A percentile compares a stretch with the other conserved stretches of the same genome.
These are phyloP conservation scores for Leucoagaricus sp. DNA, from an alignment of 1,284 basidiomycete species.

Conservation along the genomic window DNA sequence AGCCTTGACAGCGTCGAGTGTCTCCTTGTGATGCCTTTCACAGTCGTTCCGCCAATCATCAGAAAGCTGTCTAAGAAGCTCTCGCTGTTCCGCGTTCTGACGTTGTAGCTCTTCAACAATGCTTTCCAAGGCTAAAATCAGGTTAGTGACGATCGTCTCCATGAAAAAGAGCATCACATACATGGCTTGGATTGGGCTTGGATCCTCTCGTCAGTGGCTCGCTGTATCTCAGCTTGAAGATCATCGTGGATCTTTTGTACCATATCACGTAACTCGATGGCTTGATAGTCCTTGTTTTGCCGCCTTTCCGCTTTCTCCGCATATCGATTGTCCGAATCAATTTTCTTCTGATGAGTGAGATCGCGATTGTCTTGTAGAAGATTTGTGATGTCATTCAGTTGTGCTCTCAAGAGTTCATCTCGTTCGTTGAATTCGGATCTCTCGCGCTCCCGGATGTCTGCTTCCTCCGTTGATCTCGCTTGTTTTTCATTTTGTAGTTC, in stretches of 20 bases:
- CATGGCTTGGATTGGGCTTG: slow-evolving; percentile 51
- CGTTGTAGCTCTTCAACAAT: slow-evolving; percentile 52
- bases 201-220: slow-evolving; percentile 49
- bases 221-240: slow-evolving; percentile 48
- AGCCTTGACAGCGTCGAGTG: slow-evolving; percentile 58
- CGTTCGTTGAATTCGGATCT: slow-evolving; percentile 55
- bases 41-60: slow-evolving; percentile 66
- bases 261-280: slow-evolving; percentile 56
- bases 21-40: slow-evolving; percentile 60
- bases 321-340: slow-evolving; percentile 57
- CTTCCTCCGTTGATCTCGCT: slow-evolving; percentile 55
- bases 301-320: slow-evolving; percentile 56
- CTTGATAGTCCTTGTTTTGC: slow-evolving; percentile 53
- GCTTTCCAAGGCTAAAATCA: slow-evolving; percentile 46
- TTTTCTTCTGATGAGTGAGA: slow-evolving; percentile 54
- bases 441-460: slow-evolving; percentile 61
- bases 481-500: slow-evolving; percentile 59
- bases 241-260: slow-evolving; percentile 56
- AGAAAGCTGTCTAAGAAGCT: slow-evolving; percentile 50
- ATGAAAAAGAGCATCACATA: slow-evolving; percentile 27
- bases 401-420: slow-evolving; percentile 56
- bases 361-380: slow-evolving; percentile 65
- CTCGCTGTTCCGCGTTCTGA: slow-evolving; percentile 55
- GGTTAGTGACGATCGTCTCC: not conserved
- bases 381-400: slow-evolving; percentile 68